Base-by-base conservation (phyloP, 2,329 filamentous ascomycete species). In the Neopestalotiopsis sp. region DNA sequence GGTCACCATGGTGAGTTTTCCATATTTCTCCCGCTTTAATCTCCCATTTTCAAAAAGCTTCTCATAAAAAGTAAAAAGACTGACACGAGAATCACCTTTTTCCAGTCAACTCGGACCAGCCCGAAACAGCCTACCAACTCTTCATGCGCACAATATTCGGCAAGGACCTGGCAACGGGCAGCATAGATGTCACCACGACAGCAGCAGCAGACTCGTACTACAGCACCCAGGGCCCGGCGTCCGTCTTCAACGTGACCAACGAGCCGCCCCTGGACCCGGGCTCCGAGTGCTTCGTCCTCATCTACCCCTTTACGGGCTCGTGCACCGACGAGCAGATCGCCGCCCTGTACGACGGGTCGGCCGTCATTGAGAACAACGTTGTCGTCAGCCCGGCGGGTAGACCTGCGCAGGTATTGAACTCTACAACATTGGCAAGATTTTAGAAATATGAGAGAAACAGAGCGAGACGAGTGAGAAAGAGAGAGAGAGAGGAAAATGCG, bases 161-260 rank as follows among this genome's bases (percentile, higher is more conserved):
- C 13, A 24, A 45, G 52, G 65, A 67, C 56, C 52, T 67, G 13
- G 65, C 65, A 13, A 67, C 65, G 4, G 65, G 56, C 2, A 88
- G 81, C 45, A 74, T 82, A 1, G 78, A 79, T 6, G 84, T 80
- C 1, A 9, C 2, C 45, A 14, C 6, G 2, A 74, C 20, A 2
- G 34, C n/a, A n/a, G n/a, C n/a, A 32, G 49, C 32, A 7, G 24
- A 28, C 24, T 28, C 24, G 0, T 28, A 0, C 0, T 71, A 73
- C 56, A 61, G 52, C 14, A 72, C 68, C 14, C 45, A 65, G 20
- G 72, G 72, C 1, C 71, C 72, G 4, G 38, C 60, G n/a, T 68
- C 69, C 6, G 66, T 71, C 4, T 72, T 67, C 30, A 63, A 69
- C 42, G 49, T 72, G 32, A 72, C 66, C 52, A 71, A 69, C 32